Conservation (phyloP, 2,329 filamentous ascomycete species). For the Pseudocercospora cruenta region DNA sequence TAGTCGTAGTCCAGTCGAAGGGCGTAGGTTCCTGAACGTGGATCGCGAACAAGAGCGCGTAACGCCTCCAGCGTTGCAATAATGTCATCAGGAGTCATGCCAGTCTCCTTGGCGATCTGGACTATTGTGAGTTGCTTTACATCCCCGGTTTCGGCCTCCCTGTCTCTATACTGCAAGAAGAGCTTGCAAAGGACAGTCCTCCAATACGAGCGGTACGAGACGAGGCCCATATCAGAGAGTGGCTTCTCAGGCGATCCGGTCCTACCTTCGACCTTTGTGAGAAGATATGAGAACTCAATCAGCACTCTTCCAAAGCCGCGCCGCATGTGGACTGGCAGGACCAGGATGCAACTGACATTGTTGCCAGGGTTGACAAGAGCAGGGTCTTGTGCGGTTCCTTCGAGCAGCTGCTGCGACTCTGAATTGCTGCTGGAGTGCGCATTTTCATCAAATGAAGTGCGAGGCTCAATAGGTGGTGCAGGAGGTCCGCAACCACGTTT, state of each 20-base stretch:
- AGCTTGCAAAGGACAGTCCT: constrained; percentile 85
- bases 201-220: constrained; percentile 98
- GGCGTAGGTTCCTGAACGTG: constrained; percentile 84
- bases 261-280: constrained; percentile 90
- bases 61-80: constrained; percentile 90
- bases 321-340: constrained; percentile 92
- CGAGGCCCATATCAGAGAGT: constrained; percentile 94
- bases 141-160: constrained; percentile 28
- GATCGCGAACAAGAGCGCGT: constrained; percentile 85
- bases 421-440: constrained; percentile 24
- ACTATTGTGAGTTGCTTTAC: constrained; percentile 52
- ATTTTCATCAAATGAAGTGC: constrained; percentile 34
- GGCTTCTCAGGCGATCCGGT: constrained; percentile 97
- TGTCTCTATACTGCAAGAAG: constrained; percentile 64
- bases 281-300: constrained; percentile 96
- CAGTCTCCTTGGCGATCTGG: constrained; percentile 82
- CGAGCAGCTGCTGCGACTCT: constrained; percentile 21
- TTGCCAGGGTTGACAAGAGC: constrained; percentile 57
- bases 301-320: constrained; percentile 96
- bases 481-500: constrained; percentile 62
- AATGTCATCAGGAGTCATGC: constrained; percentile 95
- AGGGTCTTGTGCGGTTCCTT: constrained; percentile 33
- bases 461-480: constrained; percentile 70
- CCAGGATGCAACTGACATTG: constrained; percentile 96
- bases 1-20: constrained; percentile 84